Conservation (phyloP, 1,284 basidiomycete genomes). For the Melanopsichium pennsylvanicum region DNA sequence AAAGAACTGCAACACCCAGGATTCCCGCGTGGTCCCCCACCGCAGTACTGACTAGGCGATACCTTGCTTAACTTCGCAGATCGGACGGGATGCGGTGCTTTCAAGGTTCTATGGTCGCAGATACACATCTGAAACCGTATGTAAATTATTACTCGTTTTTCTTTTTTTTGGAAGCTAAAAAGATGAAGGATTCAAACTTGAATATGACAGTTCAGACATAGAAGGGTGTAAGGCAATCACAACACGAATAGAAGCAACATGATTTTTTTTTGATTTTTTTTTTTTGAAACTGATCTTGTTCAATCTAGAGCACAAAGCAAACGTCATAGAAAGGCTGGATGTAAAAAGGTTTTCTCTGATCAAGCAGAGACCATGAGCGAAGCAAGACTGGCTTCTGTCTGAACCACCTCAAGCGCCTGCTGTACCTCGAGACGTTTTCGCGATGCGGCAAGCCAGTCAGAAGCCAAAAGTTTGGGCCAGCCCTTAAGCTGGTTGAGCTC, state of each 20-base stretch:
- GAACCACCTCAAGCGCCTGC: constrained; percentile 89
- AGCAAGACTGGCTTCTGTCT: constrained; percentile 77
- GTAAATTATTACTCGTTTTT: no score
- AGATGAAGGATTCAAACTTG: no score
- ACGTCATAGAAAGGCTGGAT: background rate
- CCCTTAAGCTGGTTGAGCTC: constrained; percentile 86
- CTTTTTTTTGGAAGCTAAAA: no score
- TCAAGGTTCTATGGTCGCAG: constrained; percentile 80
- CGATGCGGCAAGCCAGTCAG: constrained; percentile 92
- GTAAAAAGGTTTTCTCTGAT: no score
- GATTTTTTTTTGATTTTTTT: no score
- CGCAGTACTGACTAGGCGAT: constrained; percentile 82
- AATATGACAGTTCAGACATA: no score
- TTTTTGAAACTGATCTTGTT: no score
- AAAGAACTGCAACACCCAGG: constrained; percentile 79
- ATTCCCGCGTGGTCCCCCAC: constrained; percentile 84
- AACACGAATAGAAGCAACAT: no score
- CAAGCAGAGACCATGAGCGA: constrained; percentile 68
- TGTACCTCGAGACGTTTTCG: constrained; percentile 87
- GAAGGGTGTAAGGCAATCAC: no score
- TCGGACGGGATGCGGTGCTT: constrained; percentile 82
- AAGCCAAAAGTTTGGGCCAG: constrained; percentile 80
- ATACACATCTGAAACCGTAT: no score
- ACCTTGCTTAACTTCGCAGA: constrained; percentile 81
- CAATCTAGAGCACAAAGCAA: background rate